A percentile compares a stretch with the other conserved stretches of the same genome.
Evolutionary conservation across 2,329 filamentous ascomycete species (phyloP).

Genomic region (Neofusicoccum cordaticola): DNA sequence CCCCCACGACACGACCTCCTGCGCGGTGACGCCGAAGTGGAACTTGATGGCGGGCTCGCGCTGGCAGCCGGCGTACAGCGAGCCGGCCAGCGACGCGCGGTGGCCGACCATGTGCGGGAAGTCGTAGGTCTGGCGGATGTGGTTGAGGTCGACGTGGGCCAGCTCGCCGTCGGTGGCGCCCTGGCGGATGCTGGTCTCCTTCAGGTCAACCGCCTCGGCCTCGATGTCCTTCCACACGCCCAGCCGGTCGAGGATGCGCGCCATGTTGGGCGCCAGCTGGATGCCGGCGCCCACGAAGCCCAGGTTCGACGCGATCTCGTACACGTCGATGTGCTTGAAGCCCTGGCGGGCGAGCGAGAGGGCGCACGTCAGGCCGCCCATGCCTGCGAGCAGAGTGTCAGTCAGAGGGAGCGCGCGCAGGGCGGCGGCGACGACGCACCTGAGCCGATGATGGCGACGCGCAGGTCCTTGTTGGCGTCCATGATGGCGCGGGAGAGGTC

Average conservation of each 20-base stretch:
- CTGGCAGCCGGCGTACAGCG: slow-evolving; percentile 69
- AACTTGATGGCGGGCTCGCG: slow-evolving; percentile 63
- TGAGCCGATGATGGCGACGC: slow-evolving; percentile 14
- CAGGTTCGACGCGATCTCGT: slow-evolving; percentile 68
- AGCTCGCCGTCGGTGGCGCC: slow-evolving; percentile 68
- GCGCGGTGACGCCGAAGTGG: slow-evolving; percentile 60
- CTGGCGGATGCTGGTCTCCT: slow-evolving; percentile 70
- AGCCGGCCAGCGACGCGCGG: slow-evolving; percentile 66
- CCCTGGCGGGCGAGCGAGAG: slow-evolving; percentile 73
- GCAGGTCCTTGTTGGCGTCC: slow-evolving; percentile 13
- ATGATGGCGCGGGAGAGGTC: not conserved
- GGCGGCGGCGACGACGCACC: not conserved
- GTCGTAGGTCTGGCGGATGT: slow-evolving; percentile 66
- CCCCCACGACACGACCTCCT: slow-evolving; percentile 57
- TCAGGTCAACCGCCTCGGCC: slow-evolving; percentile 67
- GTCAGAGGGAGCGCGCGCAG: not conserved
- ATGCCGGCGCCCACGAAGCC: slow-evolving; percentile 85
- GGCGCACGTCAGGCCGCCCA: slow-evolving; percentile 73
- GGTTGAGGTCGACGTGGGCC: slow-evolving; percentile 65
- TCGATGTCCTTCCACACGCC: slow-evolving; percentile 72
- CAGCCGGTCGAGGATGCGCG: slow-evolving; percentile 68
- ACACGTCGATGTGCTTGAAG: slow-evolving; percentile 71
- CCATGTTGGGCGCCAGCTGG: slow-evolving; percentile 80
- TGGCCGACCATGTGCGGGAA: slow-evolving; percentile 81
- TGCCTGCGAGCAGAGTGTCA: slow-evolving; percentile 51